Evolutionary conservation across 495 filamentous ascomycete species (phyloP).

Genomic region (Chlorociboria aeruginascens): DNA sequence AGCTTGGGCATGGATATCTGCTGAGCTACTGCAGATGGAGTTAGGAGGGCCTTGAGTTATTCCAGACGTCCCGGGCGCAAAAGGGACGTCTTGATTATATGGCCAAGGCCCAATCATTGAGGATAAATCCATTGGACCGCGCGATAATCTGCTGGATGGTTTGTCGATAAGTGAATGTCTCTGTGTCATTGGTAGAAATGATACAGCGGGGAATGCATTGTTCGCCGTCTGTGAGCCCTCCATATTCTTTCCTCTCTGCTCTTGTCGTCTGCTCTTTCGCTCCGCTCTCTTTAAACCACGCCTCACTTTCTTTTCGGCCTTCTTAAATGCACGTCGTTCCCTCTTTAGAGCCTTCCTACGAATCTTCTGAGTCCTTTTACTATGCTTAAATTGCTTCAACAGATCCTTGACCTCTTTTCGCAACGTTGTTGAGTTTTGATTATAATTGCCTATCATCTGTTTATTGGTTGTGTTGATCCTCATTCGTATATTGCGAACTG

Average conservation of each 20-base stretch:
- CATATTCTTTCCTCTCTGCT: not conserved
- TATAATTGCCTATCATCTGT: not conserved
- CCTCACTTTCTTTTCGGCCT: conserved; percentile 17
- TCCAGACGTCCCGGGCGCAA: conserved; percentile 1
- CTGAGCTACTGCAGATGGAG: conserved; percentile 1
- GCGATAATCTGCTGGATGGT: not conserved
- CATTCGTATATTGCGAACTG: conserved; percentile 23
- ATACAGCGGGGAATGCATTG: not conserved
- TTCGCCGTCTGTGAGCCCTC: not conserved
- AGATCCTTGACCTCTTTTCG: conserved; percentile 28
- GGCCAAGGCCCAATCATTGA: conserved; percentile 9
- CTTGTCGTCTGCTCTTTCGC: not conserved
- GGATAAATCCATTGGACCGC: not conserved
- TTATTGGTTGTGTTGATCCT: conserved; percentile 29
- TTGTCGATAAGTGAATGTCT: not conserved
- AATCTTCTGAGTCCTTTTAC: conserved; percentile 30
- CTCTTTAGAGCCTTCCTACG: conserved; percentile 8
- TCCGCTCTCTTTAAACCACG: conserved; percentile 18
- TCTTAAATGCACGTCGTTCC: conserved; percentile 14
- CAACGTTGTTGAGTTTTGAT: conserved; percentile 19
- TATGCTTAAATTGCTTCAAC: conserved; percentile 26
- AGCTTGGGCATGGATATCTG: conserved; percentile 7
- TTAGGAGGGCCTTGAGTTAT: not conserved
- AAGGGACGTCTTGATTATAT: conserved; percentile 1
- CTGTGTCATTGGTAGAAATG: not conserved